Base-by-base conservation (phyloP, 768 basidiomycete species). In the Cyclocybe aegerita region DNA sequence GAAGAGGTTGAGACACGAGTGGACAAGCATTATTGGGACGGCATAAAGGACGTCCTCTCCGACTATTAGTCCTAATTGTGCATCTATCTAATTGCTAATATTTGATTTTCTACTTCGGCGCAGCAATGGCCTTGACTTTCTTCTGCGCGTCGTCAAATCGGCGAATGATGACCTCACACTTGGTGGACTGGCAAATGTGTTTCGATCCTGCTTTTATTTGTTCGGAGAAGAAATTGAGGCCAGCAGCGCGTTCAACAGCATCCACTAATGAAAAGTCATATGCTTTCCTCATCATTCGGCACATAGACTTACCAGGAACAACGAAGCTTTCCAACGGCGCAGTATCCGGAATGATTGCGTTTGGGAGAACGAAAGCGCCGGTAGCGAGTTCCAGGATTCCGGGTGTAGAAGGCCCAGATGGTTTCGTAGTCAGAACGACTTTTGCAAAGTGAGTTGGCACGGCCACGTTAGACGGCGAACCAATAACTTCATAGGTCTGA, bases 401-500 rank as follows among this genome's bases (percentile, higher is more conserved):
- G 5, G 84, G 90, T 0, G 78, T 86, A 33, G 79, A 79, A 8
- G 90, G 87, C 1, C 89, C 91, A 17, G 81, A 75, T 0, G 91
- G 88, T 55, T 80, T 81, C 0, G 90, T 79, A 1, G 89, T 79
- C 45, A 98, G 75, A 16, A 98, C 85, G 31, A 98, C 95, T 68
- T 98, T 98, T 31, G 96, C 95, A 65, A 98, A 98, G 65, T 99
- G 97, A 4, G 97, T 98, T 1, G 97, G 97, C 12, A 99, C 97
- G 43, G 90, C 77, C 51, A 98, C 75, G 61, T 89, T 92, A 9
- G 94, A 93, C 9, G 93, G 92, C 12, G 79, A 80, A 0, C 97
- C 97, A 57, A 99, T 98, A 38, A 99, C 88, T 77, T 99, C 96
- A 65, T 98, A 85, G 3, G 81, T 85, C 93, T 98, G 41, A 32